A percentile compares a stretch with the other conserved stretches of the same genome.
These are phyloP conservation scores for Corynascus novoguineensis DNA, from an alignment of 495 filamentous ascomycete species.

Conservation along the genomic window DNA sequence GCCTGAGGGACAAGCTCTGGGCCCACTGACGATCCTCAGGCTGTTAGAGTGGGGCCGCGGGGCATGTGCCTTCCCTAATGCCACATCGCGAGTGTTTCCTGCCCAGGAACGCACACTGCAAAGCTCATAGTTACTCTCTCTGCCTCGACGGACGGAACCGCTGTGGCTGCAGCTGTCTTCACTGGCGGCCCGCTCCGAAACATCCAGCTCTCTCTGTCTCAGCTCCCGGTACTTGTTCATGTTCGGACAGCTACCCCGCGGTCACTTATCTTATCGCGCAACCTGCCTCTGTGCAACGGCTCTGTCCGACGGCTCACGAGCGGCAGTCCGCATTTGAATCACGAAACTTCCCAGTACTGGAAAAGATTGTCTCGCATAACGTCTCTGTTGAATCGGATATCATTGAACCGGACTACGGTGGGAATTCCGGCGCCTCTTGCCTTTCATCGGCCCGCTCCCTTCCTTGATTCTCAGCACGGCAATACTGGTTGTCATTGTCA, in stretches of 20 bases:
- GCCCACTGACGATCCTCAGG: neutral
- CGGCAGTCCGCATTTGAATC: neutral
- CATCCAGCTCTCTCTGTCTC: neutral
- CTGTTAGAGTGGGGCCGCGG: neutral
- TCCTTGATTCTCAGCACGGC: too few species aligned
- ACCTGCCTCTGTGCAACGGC: neutral
- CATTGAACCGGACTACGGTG: too few species aligned
- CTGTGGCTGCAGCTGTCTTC: too few species aligned
- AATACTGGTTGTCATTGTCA: neutral
- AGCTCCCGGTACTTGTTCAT: neutral
- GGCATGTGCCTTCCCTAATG: neutral
- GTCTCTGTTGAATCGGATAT: too few species aligned
- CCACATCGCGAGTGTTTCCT: constrained; percentile 1
- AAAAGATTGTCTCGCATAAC: too few species aligned
- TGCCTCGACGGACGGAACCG: neutral
- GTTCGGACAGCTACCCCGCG: constrained; percentile 13
- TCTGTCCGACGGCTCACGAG: neutral
- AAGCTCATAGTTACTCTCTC: neutral
- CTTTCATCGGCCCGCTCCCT: too few species aligned
- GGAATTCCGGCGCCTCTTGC: too few species aligned
- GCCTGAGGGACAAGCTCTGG: neutral
- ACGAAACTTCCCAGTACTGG: too few species aligned
- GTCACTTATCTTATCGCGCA: constrained; percentile 18
- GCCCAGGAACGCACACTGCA: neutral
- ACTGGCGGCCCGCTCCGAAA: too few species aligned